These are phyloP conservation scores for Teratosphaeria nubilosa DNA, from an alignment of 2,329 filamentous ascomycete species.

Conservation along the genomic window DNA sequence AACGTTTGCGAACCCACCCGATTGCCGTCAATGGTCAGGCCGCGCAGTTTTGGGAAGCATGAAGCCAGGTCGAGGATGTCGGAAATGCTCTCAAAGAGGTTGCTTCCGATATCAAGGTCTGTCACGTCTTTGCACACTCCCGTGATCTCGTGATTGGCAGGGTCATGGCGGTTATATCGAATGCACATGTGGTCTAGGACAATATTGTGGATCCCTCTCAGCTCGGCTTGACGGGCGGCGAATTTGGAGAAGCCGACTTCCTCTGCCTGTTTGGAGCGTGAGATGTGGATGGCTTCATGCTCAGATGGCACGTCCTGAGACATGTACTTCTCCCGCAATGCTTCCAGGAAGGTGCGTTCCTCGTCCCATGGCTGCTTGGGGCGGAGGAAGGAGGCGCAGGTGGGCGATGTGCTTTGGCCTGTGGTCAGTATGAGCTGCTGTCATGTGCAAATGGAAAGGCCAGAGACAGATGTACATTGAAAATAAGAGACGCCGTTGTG, in stretches of 20 bases:
- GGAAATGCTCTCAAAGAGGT: conserved; percentile 59
- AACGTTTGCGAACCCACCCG: conserved; percentile 39
- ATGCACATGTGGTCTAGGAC: conserved; percentile 71
- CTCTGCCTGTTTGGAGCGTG: conserved; percentile 68
- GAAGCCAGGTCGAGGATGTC: conserved; percentile 62
- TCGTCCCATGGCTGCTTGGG: conserved; percentile 60
- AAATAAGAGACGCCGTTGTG: conserved; percentile 76
- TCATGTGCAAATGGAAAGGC: not conserved
- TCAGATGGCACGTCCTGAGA: conserved; percentile 24
- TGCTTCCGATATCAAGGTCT: conserved; percentile 78
- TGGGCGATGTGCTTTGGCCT: conserved; percentile 55
- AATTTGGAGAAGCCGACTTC: conserved; percentile 96
- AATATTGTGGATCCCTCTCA: conserved; percentile 69
- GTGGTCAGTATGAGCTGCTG: conserved; percentile 17
- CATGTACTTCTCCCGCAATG: conserved; percentile 75
- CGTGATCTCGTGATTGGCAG: conserved; percentile 39
- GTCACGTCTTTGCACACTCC: conserved; percentile 47
- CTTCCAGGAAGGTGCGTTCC: conserved; percentile 65
- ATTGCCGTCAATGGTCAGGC: conserved; percentile 46
- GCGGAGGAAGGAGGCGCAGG: conserved; percentile 77
- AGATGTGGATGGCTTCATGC: conserved; percentile 54
- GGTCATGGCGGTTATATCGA: conserved; percentile 12
- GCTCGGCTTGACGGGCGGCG: conserved; percentile 62
- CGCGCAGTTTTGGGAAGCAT: conserved; percentile 54
- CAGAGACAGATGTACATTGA: conserved; percentile 48